Evolutionary conservation across 2,329 filamentous ascomycete genomes (phyloP).

Genomic region (Cercospora brassicicola): DNA sequence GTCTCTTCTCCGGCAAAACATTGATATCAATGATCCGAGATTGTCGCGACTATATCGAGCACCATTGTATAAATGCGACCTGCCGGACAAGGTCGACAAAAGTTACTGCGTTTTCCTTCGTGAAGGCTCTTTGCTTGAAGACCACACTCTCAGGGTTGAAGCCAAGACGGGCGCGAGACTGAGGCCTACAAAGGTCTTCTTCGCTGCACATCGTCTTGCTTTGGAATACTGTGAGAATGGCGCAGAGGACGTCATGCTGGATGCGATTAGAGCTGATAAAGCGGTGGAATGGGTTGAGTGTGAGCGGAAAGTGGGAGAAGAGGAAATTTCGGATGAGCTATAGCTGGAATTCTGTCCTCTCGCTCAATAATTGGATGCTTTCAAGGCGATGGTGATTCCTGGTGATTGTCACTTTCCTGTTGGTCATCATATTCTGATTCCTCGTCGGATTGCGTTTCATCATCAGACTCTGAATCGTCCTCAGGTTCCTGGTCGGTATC

Average conservation of each 20-base stretch:
- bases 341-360: neutral
- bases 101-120: neutral
- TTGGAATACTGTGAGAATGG: neutral
- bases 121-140: neutral
- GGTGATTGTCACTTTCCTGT: no score
- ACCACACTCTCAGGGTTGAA: neutral
- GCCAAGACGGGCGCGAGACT: neutral
- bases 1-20: neutral
- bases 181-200: neutral
- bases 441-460: no score
- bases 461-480: no score
- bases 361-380: no score
- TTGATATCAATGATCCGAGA: neutral
- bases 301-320: neutral
- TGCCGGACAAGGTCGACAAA: neutral
- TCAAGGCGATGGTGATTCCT: no score
- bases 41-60: neutral
- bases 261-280: neutral
- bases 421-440: no score
- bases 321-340: neutral
- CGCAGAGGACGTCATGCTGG: neutral
- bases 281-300: neutral
- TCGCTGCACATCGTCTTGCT: neutral
- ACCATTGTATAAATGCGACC: neutral
- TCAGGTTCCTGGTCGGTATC: no score